Evolutionary conservation across 495 filamentous ascomycete genomes (phyloP).

Genomic region (Podospora australis): DNA sequence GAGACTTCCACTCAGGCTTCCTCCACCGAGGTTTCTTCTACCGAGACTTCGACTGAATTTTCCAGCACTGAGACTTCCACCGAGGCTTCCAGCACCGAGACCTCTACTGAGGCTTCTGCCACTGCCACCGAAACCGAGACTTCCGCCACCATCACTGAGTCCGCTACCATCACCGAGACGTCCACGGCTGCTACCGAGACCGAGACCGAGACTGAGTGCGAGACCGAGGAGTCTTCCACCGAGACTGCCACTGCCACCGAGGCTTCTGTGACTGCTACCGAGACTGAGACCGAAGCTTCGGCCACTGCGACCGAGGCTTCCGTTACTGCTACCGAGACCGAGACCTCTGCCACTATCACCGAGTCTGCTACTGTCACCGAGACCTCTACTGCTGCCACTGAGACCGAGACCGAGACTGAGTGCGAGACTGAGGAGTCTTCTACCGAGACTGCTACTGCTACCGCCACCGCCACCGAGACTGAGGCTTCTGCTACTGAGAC

Average conservation of each 20-base stretch:
- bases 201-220: conserved; percentile 34
- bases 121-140: background rate
- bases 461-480: background rate
- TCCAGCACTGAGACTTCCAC: background rate
- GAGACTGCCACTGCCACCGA: conserved; percentile 2
- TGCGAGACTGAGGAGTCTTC: conserved; percentile 36
- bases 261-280: background rate
- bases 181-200: conserved; percentile 6
- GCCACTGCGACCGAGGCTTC: background rate
- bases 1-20: background rate
- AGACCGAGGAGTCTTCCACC: conserved; percentile 1
- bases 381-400: conserved; percentile 1
- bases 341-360: background rate
- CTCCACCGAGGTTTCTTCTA: background rate
- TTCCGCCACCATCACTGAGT: background rate
- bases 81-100: background rate
- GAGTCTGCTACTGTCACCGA: background rate
- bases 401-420: conserved; percentile 35
- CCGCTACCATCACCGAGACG: background rate
- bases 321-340: background rate
- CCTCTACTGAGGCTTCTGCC: background rate
- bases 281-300: background rate
- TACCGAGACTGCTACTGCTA: conserved; percentile 18
- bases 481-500: background rate
- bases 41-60: conserved; percentile 2